Evolutionary conservation across 345 rosid species (phyloP).

Genomic region (Rubroshorea leprosula): DNA sequence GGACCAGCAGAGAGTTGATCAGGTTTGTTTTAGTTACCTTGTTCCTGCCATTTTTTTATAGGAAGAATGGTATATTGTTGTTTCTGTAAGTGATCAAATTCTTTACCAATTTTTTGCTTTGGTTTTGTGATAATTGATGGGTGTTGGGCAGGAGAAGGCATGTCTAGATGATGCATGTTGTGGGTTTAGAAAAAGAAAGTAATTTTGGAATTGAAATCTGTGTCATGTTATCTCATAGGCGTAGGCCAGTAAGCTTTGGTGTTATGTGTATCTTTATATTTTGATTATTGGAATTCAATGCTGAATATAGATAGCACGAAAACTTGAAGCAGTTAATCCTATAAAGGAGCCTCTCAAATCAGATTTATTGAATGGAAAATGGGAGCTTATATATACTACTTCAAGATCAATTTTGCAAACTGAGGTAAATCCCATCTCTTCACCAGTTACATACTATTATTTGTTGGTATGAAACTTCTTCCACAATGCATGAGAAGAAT

Average conservation of each 20-base stretch:
- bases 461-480: neutral
- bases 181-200: no score
- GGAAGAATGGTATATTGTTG: no score
- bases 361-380: slow-evolving; percentile 66
- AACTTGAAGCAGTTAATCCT: slow-evolving; percentile 76
- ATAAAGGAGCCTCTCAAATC: slow-evolving; percentile 78
- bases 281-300: slow-evolving; percentile 5
- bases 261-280: neutral
- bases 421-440: slow-evolving; percentile 30
- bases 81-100: no score
- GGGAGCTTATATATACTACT: slow-evolving; percentile 94
- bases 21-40: slow-evolving; percentile 30
- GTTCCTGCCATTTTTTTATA: no score
- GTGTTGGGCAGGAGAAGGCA: no score
- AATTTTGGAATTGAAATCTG: no score
- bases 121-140: no score
- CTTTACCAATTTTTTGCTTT: no score
- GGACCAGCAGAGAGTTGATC: slow-evolving; percentile 67
- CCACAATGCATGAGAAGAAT: neutral
- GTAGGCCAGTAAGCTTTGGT: neutral
- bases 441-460: neutral
- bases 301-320: slow-evolving; percentile 57
- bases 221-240: no score
- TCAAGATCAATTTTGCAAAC: slow-evolving; percentile 78
- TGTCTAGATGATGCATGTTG: no score